Evolutionary conservation across 2,329 filamentous ascomycete species (phyloP).

Genomic region (Diaporthe capsici): DNA sequence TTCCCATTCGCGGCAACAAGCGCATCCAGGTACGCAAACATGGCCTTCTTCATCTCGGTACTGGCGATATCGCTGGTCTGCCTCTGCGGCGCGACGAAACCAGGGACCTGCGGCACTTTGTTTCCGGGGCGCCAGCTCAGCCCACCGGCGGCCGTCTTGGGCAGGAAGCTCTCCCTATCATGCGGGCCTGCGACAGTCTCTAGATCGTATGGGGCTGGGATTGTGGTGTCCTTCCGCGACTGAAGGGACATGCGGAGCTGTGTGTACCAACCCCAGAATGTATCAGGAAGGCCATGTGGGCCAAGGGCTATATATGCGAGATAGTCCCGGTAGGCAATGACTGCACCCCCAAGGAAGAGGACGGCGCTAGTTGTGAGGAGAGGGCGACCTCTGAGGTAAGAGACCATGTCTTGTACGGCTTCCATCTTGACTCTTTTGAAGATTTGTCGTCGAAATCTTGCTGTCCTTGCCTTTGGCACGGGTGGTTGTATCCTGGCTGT

Average conservation of each 20-base stretch:
- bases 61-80: conserved; percentile 50
- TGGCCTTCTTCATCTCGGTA: conserved; percentile 39
- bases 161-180: conserved; percentile 40
- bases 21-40: conserved; percentile 47
- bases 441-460: not conserved
- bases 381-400: not conserved
- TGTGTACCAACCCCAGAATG: conserved; percentile 37
- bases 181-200: conserved; percentile 38
- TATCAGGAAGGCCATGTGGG: conserved; percentile 36
- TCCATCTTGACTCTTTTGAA: conserved; percentile 2
- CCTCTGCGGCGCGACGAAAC: conserved; percentile 55
- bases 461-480: not conserved
- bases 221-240: conserved; percentile 46
- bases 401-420: not conserved
- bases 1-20: conserved; percentile 48
- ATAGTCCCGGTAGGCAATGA: conserved; percentile 36
- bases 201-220: conserved; percentile 45
- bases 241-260: conserved; percentile 43
- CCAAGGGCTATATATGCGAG: conserved; percentile 36
- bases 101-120: conserved; percentile 47
- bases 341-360: conserved; percentile 11
- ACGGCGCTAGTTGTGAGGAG: not conserved
- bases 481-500: not conserved
- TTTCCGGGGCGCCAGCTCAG: conserved; percentile 40
- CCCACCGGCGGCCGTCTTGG: conserved; percentile 9